A percentile compares a stretch with the other conserved stretches of the same genome.
phyloP scores from a whole-genome alignment of 345 rosid species.

The Lepidium aucheri region DNA sequence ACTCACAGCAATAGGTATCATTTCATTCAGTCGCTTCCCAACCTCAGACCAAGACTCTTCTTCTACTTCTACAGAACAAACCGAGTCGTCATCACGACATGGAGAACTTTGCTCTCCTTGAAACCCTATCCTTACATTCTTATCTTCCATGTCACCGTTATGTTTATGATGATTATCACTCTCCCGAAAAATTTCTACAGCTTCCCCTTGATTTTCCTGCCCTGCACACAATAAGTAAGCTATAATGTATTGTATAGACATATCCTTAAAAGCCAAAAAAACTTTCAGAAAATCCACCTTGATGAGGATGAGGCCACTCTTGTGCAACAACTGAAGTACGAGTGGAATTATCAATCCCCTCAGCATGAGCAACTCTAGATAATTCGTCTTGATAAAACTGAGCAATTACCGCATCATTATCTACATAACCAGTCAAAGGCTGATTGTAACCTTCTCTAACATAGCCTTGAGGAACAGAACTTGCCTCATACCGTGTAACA shows the following conservation, averaged over 20 bases:
- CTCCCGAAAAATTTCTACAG: background rate
- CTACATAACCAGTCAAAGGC: slow-evolving; percentile 31
- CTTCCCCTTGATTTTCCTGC: slow-evolving; percentile 17
- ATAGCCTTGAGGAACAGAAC: slow-evolving; percentile 36
- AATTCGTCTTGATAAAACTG: slow-evolving; percentile 68
- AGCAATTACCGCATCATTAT: slow-evolving; percentile 76
- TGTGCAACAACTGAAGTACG: slow-evolving; percentile 50
- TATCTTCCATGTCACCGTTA: slow-evolving; percentile 22
- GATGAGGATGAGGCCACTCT: slow-evolving; percentile 44
- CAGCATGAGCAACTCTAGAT: slow-evolving; percentile 49
- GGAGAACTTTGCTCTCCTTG: slow-evolving; percentile 21
- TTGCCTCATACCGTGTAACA: slow-evolving; percentile 43
- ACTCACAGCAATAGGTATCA: slow-evolving; percentile 74
- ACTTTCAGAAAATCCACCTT: slow-evolving; percentile 7
- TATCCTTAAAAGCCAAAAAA: slow-evolving; percentile 22
- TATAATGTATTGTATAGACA: background rate
- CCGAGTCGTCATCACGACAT: slow-evolving; percentile 34
- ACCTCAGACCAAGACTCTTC: slow-evolving; percentile 57
- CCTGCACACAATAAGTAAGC: slow-evolving; percentile 23
- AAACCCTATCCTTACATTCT: background rate
- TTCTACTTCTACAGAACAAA: slow-evolving; percentile 31
- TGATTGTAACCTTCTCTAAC: slow-evolving; percentile 51
- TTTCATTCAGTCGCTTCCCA: slow-evolving; percentile 60
- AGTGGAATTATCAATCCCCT: slow-evolving; percentile 26
- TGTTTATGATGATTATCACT: background rate